Evolutionary conservation across 495 filamentous ascomycete species (phyloP), one percentile per base, ranked within the genome.

Genomic region (Recurvomyces mirabilis): DNA sequence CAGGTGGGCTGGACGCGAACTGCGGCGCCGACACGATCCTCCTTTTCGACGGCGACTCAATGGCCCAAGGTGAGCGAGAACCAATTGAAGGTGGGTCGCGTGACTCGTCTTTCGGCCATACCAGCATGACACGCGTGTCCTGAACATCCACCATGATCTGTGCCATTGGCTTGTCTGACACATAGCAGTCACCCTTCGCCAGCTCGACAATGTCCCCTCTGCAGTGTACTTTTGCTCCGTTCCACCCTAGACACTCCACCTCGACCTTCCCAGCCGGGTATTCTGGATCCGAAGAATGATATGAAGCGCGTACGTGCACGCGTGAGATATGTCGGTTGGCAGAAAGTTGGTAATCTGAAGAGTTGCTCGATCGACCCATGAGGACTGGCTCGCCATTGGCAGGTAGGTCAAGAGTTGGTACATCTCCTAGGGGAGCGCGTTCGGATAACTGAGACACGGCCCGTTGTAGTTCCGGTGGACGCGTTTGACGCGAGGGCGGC

Each of bases 111-210:
- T 66, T 73, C 21, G 91, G 91, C 91, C 91, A 98, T 60, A 75
- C 74, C 38, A 98, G 64, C 60, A 93, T 65, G 5, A 95, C 87
- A 34, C 91, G 78, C 38, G 89, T 80, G 54, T 95, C 87, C 43
- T 93, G 85, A 23, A 95, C 87, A 66, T 96, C 87, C 43, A 96
- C 67, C 81, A 98, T 93, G 57, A 98, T 88, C 57, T 94, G 86
- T 25, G 78, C 81, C 56, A 79, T 72, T 59, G 89, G 87, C 31
- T 85, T 88, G 64, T 93, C 85, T 42, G 88, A 93, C 20, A 78
- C 81, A 64, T 94, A 98, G 21, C 77, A 80, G 61, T 93, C 87
- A 5, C 82, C 87, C 66, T 93, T 95, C 34, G 67, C 69, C 62
- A 98, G 60, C 49, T 93, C 84, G 70, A 82, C 91, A 22, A 81